These are phyloP conservation scores for Cylindrotheca closterium DNA, from an alignment of 108 stramenopile genomes.

Conservation along the genomic window DNA sequence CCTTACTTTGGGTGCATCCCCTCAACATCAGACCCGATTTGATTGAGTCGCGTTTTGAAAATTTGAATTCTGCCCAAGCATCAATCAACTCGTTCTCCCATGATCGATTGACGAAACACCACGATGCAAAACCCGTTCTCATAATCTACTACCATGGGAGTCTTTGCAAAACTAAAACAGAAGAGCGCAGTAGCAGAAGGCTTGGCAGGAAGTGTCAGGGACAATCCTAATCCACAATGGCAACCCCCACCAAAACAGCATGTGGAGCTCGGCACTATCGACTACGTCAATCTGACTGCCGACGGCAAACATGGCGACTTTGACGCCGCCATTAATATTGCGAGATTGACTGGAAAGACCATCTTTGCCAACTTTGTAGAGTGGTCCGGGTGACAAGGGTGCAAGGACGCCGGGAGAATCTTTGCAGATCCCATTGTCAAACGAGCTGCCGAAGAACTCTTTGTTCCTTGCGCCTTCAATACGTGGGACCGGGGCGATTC, in stretches of 20 bases:
- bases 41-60: no score
- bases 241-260: constrained; percentile 2
- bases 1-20: no score
- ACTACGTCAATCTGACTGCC: constrained; percentile 30
- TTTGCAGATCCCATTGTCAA: constrained; percentile 36
- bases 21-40: no score
- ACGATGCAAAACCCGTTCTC: no score
- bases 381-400: constrained; percentile 40
- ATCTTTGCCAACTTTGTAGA: constrained; percentile 47
- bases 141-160: no score
- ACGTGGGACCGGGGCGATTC: constrained; percentile 44
- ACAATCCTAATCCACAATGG: neutral
- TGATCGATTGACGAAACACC: no score
- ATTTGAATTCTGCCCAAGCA: no score
- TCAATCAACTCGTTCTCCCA: no score
- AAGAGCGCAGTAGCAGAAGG: neutral
- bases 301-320: constrained; percentile 36
- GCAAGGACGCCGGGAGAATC: constrained; percentile 37
- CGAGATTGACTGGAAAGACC: constrained; percentile 30
- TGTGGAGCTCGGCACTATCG: constrained; percentile 36
- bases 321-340: constrained; percentile 14
- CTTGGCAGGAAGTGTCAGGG: neutral
- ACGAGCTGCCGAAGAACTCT: constrained; percentile 28
- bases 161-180: neutral
- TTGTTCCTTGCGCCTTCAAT: constrained; percentile 46